Evolutionary conservation across 306 rosid genomes (phyloP), one percentile per base, ranked within the genome.

Genomic region (Lithocarpus polystachyus): DNA sequence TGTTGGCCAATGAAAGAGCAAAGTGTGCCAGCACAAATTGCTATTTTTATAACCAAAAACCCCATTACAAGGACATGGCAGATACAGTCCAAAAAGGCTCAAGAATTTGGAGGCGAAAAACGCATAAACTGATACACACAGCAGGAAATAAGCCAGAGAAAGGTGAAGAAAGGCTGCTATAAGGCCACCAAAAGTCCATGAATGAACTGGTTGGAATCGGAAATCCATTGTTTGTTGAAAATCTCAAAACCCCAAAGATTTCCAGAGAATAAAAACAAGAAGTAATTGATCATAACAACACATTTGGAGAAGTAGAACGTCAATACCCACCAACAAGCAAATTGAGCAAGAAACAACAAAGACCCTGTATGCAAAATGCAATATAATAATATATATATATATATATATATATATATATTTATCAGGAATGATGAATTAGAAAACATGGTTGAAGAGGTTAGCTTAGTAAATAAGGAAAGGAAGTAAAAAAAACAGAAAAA

Each of bases 61-160:
- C 23, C 96, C 97, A 67, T 80, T 81, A 84, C 99, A 96, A 67
- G 96, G 94, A 75, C 99, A 93, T 5, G 96, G 99, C 64, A 93
- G 73, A 67, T 20, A 56, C 56, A 88, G 54, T 60, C 97, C 92
- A 18, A 87, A 57, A 71, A 90, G 1, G 53, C 79, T 31, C 74
- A 86, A 80, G 15, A 87, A 71, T 68, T 85, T 90, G 4, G 88
- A 85, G 4, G 85, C 86, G 31, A 93, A 74, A 84, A 88, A 91
- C 77, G 81, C 78, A 81, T 82, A 43, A 69, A 87, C 75, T n/a
- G 98, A 90, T 18, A 82, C 78, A 33, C 89, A 93, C 7, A 96
- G 81, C 72, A 96, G 86, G 73, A 89, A 77, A 87, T 93, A 96
- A 75, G 90, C 98, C 37, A 93, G 0, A 73, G 51, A 71, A 61